These are phyloP conservation scores for Secale cereale DNA, from an alignment of 176 grass and related monocot species.

Conservation along the genomic window DNA sequence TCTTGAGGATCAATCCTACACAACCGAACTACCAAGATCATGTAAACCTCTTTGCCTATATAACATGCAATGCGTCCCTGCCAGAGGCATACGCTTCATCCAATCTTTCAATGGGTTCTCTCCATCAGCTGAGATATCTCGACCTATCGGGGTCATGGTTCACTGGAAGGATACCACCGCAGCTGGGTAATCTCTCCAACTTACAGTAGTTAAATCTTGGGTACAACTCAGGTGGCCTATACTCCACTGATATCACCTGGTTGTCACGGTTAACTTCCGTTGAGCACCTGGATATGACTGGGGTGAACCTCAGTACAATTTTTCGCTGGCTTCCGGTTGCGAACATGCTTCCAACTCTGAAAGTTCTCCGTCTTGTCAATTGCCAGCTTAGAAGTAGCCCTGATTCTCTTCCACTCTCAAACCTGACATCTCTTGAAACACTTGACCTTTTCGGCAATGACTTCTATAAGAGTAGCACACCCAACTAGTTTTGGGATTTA, in stretches of 20 bases:
- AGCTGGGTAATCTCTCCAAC: conserved; percentile 49
- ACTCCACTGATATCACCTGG: not conserved
- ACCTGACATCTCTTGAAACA: not conserved
- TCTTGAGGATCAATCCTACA: no score
- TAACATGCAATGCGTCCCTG: no score
- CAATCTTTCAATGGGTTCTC: not conserved
- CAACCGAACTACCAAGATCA: no score
- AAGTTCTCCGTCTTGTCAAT: accelerated
- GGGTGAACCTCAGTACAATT: not conserved
- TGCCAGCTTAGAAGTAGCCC: not conserved
- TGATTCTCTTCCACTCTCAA: not conserved
- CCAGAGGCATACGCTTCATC: no score
- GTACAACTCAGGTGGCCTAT: no score
- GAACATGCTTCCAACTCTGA: not conserved
- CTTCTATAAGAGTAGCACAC: not conserved
- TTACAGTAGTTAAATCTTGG: not conserved
- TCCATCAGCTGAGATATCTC: not conserved
- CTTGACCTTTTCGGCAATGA: accelerated
- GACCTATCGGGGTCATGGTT: not conserved
- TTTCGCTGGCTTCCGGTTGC: not conserved
- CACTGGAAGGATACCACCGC: conserved; percentile 26
- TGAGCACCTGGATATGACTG: not conserved
- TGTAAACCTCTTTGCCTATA: no score
- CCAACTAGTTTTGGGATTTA: not conserved
- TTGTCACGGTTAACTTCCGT: not conserved